A percentile compares a stretch with the other conserved stretches of the same genome.
These are phyloP conservation scores for Harringtonia lauricola DNA, from an alignment of 2,329 filamentous ascomycete species.

Conservation along the genomic window DNA sequence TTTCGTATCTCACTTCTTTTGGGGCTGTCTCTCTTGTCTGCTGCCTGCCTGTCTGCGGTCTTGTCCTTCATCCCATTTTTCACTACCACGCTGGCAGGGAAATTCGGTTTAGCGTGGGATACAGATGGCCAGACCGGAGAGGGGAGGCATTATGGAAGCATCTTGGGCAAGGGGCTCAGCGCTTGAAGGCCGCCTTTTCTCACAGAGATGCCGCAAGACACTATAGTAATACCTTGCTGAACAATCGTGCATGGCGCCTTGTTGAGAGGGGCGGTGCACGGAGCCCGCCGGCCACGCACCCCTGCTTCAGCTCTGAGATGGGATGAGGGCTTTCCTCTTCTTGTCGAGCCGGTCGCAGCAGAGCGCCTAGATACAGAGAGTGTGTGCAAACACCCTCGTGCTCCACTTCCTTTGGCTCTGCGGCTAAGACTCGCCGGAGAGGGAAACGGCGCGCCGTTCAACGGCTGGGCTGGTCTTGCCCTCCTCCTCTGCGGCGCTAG, in stretches of 20 bases:
- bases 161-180: constrained; percentile 3
- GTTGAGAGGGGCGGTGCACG: constrained; percentile 3
- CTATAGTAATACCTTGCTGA: too few relatives aligned
- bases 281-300: background rate
- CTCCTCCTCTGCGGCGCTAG: background rate
- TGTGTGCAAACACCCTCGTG: background rate
- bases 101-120: constrained; percentile 6
- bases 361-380: too few relatives aligned
- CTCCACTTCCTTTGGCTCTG: too few relatives aligned
- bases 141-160: background rate
- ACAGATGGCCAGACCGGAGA: constrained; percentile 3
- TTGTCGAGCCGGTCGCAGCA: too few relatives aligned
- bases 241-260: too few relatives aligned
- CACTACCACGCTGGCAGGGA: background rate
- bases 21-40: background rate
- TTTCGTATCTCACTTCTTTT: background rate
- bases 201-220: too few relatives aligned
- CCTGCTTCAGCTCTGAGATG: constrained; percentile 2
- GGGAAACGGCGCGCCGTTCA: too few relatives aligned
- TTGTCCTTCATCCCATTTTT: constrained; percentile 4
- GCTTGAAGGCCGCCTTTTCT: background rate
- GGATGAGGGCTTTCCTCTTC: background rate
- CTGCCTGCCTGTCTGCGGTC: background rate
- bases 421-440: too few relatives aligned
- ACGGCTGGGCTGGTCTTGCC: background rate